These are phyloP conservation scores for Leishmania aethiopica DNA, from an alignment of 208 protist species.

Conservation along the genomic window DNA sequence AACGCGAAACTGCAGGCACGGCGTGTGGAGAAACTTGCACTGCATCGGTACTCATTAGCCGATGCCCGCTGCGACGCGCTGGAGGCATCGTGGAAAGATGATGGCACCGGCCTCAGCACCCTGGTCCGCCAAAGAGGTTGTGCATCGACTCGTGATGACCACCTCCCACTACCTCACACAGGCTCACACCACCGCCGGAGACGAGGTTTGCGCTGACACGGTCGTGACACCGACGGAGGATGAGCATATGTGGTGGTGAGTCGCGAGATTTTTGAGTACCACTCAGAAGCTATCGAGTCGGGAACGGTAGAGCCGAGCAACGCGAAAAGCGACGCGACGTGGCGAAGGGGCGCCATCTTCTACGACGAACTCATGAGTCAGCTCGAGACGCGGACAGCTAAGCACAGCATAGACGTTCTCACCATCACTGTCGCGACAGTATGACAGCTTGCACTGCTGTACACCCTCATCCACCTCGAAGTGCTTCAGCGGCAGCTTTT, in stretches of 20 bases:
- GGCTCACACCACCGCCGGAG: neutral
- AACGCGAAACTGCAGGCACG: neutral
- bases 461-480: too few relatives aligned
- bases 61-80: neutral
- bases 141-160: neutral
- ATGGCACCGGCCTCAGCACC: neutral
- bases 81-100: neutral
- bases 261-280: neutral
- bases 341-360: neutral
- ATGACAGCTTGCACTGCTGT: too few relatives aligned
- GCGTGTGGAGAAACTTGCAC: neutral
- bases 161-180: neutral
- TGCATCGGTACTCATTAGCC: neutral
- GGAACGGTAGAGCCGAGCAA: rapidly evolving
- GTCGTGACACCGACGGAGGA: neutral
- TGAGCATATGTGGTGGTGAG: neutral
- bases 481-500: too few relatives aligned
- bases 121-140: neutral
- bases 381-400: neutral
- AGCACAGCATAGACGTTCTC: neutral
- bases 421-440: too few relatives aligned
- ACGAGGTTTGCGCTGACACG: neutral
- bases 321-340: neutral
- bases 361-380: neutral
- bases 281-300: neutral